Conservation (phyloP, 148 eudicot species). For the Talinum fruticosum region DNA sequence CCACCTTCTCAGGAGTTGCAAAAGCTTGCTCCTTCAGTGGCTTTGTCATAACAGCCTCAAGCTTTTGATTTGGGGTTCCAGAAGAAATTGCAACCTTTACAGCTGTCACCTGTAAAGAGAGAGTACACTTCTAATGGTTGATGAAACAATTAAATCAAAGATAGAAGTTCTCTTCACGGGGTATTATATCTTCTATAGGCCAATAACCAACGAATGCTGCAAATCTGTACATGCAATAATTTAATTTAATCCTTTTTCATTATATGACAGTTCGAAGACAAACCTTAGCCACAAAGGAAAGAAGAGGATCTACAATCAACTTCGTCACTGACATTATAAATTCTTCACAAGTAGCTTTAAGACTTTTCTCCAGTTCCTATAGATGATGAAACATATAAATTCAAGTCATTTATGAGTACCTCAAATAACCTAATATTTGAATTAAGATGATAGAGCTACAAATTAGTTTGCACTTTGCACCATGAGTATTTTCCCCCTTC, state of each 20-base stretch:
- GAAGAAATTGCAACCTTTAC: slow-evolving; percentile 77
- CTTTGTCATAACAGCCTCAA: slow-evolving; percentile 51
- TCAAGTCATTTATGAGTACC: slow-evolving; percentile 4
- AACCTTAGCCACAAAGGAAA: slow-evolving; percentile 98
- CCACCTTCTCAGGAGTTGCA: slow-evolving; percentile 87
- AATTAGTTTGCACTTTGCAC: background rate
- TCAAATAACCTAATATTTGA: background rate
- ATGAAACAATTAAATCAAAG: background rate
- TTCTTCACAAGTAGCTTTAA: slow-evolving; percentile 95
- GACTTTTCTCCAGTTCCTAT: slow-evolving; percentile 96
- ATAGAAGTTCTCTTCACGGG: background rate
- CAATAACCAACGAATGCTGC: background rate
- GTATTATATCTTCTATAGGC: background rate
- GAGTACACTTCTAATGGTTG: background rate
- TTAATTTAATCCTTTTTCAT: background rate
- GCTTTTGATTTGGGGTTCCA: slow-evolving; percentile 64
- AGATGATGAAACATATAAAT: slow-evolving; percentile 17
- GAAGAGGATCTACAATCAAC: slow-evolving; percentile 90
- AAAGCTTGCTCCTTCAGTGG: slow-evolving; percentile 97
- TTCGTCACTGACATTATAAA: slow-evolving; percentile 98
- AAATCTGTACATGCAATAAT: background rate
- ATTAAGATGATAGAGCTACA: background rate
- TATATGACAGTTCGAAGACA: slow-evolving; percentile 19
- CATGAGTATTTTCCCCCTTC: background rate
- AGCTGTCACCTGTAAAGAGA: slow-evolving; percentile 69